Conservation (phyloP, 2,329 filamentous ascomycete genomes). For the Phoma sp. region DNA sequence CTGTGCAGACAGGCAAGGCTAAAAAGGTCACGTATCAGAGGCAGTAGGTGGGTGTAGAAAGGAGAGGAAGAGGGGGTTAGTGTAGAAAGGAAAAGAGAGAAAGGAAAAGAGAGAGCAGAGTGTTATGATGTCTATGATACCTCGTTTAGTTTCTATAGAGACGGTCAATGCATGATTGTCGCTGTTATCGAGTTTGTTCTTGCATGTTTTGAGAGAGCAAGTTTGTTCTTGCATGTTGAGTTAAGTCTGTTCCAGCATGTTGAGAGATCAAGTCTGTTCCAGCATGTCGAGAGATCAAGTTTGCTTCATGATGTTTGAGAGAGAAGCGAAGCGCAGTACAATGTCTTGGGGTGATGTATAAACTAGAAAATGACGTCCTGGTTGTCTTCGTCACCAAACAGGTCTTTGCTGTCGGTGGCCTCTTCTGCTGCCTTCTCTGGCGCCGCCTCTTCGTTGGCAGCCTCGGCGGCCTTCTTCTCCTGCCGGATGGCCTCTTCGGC, state of each 20-base stretch:
- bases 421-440: constrained; percentile 37
- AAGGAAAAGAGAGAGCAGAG: constrained; percentile 3
- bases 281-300: too few relatives aligned
- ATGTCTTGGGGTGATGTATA: too few relatives aligned
- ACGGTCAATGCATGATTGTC: background rate
- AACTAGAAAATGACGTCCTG: constrained; percentile 82
- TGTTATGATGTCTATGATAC: constrained; percentile 37
- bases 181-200: background rate
- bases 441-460: constrained; percentile 6
- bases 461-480: constrained; percentile 51
- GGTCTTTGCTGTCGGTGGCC: constrained; percentile 61
- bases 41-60: too few relatives aligned
- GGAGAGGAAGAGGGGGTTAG: background rate
- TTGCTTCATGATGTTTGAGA: too few relatives aligned
- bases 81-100: background rate
- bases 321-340: too few relatives aligned
- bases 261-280: too few relatives aligned
- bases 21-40: too few relatives aligned
- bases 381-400: constrained; percentile 78
- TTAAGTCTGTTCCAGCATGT: too few relatives aligned
- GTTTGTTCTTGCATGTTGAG: too few relatives aligned
- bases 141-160: constrained; percentile 2
- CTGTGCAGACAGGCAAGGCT: background rate
- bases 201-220: too few relatives aligned
- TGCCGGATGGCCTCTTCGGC: constrained; percentile 44